These are phyloP conservation scores for Globisporangium paddicum DNA, from an alignment of 352 stramenopile species.

Conservation along the genomic window DNA sequence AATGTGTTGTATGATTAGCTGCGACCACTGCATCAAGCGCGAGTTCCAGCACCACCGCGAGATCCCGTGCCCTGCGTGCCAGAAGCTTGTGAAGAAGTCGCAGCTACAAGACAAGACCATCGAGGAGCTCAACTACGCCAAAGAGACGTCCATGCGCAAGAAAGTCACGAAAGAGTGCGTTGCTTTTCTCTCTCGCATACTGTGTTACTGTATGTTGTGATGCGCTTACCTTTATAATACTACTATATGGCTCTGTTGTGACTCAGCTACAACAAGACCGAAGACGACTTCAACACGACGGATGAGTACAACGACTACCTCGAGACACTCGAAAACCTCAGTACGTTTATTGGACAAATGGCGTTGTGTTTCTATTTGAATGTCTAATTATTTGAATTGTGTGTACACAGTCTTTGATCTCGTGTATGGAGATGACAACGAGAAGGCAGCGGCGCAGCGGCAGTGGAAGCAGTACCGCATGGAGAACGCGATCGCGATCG, in stretches of 20 bases:
- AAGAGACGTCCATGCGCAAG: constrained; percentile 83
- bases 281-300: constrained; percentile 83
- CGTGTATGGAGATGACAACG: constrained; percentile 67
- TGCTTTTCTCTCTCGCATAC: background rate
- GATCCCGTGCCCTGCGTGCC: constrained; percentile 74
- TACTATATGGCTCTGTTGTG: background rate
- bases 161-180: constrained; percentile 82
- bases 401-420: constrained; percentile 72
- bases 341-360: constrained; percentile 25
- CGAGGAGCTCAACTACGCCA: constrained; percentile 85
- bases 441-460: constrained; percentile 67
- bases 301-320: constrained; percentile 88
- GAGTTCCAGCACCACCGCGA: constrained; percentile 87
- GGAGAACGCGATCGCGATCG: constrained; percentile 79
- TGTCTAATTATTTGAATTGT: constrained; percentile 3
- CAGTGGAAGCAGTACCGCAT: constrained; percentile 85
- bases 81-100: constrained; percentile 87
- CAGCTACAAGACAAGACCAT: constrained; percentile 88
- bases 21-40: constrained; percentile 82
- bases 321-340: constrained; percentile 80
- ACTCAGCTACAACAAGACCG: constrained; percentile 84
- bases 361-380: background rate
- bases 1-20: constrained; percentile 29
- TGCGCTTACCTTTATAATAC: background rate
- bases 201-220: background rate